These are phyloP conservation scores for Cyclotella kingstonii DNA, from an alignment of 108 stramenopile species.

Conservation along the genomic window DNA sequence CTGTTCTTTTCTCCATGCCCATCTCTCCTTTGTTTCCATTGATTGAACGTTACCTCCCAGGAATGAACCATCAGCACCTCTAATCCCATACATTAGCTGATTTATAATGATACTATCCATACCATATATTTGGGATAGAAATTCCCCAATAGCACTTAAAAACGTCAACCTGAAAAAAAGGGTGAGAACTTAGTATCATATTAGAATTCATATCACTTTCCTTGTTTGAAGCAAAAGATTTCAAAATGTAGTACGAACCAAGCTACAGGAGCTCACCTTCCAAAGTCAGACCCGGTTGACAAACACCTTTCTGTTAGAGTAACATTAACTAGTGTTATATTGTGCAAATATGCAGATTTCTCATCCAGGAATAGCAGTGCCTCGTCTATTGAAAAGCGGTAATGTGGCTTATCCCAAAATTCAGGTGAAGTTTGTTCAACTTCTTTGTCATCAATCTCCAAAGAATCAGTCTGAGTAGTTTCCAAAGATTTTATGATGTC, in stretches of 20 bases:
- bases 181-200: background rate
- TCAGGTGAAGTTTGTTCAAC: constrained; percentile 32
- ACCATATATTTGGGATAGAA: constrained; percentile 53
- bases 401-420: constrained; percentile 48
- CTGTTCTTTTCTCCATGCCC: constrained; percentile 52
- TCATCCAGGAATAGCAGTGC: constrained; percentile 47
- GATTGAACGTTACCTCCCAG: constrained; percentile 32
- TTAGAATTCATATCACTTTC: too few species aligned
- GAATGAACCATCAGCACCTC: constrained; percentile 26
- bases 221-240: too few species aligned
- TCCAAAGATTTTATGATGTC: background rate
- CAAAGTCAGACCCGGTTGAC: constrained; percentile 46
- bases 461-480: too few species aligned
- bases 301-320: constrained; percentile 53
- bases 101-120: constrained; percentile 69
- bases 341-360: constrained; percentile 32
- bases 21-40: constrained; percentile 51
- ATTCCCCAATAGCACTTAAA: constrained; percentile 29
- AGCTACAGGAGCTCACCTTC: constrained; percentile 17
- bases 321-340: constrained; percentile 47
- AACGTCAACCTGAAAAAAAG: constrained; percentile 19
- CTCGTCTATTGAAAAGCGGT: constrained; percentile 46
- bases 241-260: too few species aligned
- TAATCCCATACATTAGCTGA: constrained; percentile 66
- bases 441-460: background rate